Evolutionary conservation across 169 alveolate genomes (phyloP).

Genomic region (Plasmodium ovale): DNA sequence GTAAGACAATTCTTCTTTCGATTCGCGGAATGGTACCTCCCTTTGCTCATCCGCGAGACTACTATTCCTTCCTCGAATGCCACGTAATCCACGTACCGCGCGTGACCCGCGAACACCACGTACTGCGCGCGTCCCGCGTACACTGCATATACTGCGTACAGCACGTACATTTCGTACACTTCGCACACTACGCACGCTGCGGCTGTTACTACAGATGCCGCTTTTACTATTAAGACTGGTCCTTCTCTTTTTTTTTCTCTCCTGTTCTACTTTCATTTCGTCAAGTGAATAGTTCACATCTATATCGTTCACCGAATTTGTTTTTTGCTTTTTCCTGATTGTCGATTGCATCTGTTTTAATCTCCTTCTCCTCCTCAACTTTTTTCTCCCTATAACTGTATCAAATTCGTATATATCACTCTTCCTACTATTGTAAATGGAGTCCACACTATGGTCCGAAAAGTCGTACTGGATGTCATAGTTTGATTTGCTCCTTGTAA

Average conservation of each 20-base stretch:
- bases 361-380: not conserved
- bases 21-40: not conserved
- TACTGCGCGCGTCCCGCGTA: too few species aligned
- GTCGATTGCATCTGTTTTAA: not conserved
- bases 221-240: not conserved
- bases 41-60: not conserved
- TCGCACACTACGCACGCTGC: too few species aligned
- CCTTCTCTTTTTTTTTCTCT: not conserved
- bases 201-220: not conserved
- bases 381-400: constrained; percentile 4
- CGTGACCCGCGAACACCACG: too few species aligned
- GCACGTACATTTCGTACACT: too few species aligned
- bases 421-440: constrained; percentile 12
- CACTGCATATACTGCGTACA: too few species aligned
- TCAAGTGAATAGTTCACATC: not conserved
- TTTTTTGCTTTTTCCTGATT: constrained; percentile 24
- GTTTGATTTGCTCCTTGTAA: constrained; percentile 37
- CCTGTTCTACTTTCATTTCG: not conserved
- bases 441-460: constrained; percentile 29
- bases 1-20: not conserved
- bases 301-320: constrained; percentile 8
- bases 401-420: constrained; percentile 4
- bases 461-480: constrained; percentile 8
- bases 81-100: too few species aligned
- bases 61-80: too few species aligned